Percentiles rank a stretch among this genome's conserved stretches.
These are phyloP conservation scores for Phytopythium vexans DNA, from an alignment of 352 stramenopile genomes.

Conservation along the genomic window DNA sequence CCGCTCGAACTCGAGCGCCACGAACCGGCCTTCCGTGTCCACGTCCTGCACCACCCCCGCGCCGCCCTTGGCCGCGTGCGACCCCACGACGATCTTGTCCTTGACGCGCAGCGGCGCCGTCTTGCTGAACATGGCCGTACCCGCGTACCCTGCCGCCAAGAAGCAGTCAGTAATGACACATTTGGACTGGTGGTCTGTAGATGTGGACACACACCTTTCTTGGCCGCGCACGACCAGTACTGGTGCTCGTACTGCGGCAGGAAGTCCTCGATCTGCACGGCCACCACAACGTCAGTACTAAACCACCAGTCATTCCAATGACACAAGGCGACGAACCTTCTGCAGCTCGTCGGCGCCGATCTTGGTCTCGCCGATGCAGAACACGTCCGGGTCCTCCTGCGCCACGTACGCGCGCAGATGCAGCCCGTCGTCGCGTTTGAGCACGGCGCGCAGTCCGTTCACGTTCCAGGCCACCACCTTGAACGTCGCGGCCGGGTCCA, in stretches of 20 bases:
- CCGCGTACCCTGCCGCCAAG: slow-evolving; percentile 40
- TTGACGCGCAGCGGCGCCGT: slow-evolving; percentile 66
- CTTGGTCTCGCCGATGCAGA: slow-evolving; percentile 87
- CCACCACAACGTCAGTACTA: not conserved
- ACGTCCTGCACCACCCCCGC: slow-evolving; percentile 8
- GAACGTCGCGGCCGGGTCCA: slow-evolving; percentile 6
- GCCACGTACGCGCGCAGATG: slow-evolving; percentile 73
- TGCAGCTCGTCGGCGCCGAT: slow-evolving; percentile 69
- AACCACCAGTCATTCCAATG: not conserved
- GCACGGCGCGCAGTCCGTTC: slow-evolving; percentile 72
- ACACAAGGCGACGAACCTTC: slow-evolving; percentile 18
- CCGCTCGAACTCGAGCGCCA: slow-evolving; percentile 65
- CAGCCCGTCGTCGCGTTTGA: slow-evolving; percentile 64
- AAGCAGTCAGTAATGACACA: not conserved
- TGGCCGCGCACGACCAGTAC: slow-evolving; percentile 71
- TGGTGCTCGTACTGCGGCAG: slow-evolving; percentile 73
- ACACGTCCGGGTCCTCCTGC: slow-evolving; percentile 75
- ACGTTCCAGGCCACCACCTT: slow-evolving; percentile 84
- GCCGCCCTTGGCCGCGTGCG: slow-evolving; percentile 29
- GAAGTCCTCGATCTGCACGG: slow-evolving; percentile 47
- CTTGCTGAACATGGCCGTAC: slow-evolving; percentile 74
- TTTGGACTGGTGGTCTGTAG: too few relatives aligned
- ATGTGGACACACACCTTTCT: slow-evolving; percentile 38
- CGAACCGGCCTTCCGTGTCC: slow-evolving; percentile 74
- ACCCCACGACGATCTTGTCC: slow-evolving; percentile 53